Evolutionary conservation across 768 basidiomycete species (phyloP), one percentile per base, ranked within the genome.

Genomic region (Tephrocybe sp.): DNA sequence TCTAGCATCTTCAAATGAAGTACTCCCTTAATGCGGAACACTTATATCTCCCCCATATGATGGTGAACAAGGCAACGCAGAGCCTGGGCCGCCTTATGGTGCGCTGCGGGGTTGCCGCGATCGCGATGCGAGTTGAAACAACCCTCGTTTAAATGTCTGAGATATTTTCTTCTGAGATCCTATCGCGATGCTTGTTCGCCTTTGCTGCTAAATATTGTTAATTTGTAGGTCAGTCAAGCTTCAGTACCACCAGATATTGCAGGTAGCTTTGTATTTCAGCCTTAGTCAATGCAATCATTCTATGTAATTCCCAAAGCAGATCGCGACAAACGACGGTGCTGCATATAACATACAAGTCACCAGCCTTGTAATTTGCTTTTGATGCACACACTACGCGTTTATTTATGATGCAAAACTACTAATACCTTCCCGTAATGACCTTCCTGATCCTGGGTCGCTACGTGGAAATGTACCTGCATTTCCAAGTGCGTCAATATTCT

Each of bases 131-230:
- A 75, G 86, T 64, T 68, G 59, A 60, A 73, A 79, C 68, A 74
- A 82, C 81, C 87, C 87, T 89, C 86, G 86, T 84, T 87, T 85
- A 86, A 86, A 88, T 89, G 86, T 88, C 86, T 88, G 86, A 88
- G 67, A 69, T 63, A 62, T 68, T 61, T 30, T 4, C 21, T 21
- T 31, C 19, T 34, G 6, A 5, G 11, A 11, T 11, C 27, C 5
- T 11, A 29, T 29, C 27, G 5, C n/a, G n/a, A n/a, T n/a, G n/a
- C n/a, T n/a, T n/a, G n/a, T n/a, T n/a, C n/a, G n/a, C n/a, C n/a
- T n/a, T n/a, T n/a, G n/a, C n/a, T n/a, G n/a, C n/a, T n/a, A n/a
- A n/a, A n/a, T n/a, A n/a, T n/a, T n/a, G n/a, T n/a, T n/a, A n/a
- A n/a, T n/a, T n/a, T n/a, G n/a, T n/a, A n/a, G n/a, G n/a, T n/a